phyloP scores from a whole-genome alignment of 257 asterid species.

The Nicotiana benthamiana region DNA sequence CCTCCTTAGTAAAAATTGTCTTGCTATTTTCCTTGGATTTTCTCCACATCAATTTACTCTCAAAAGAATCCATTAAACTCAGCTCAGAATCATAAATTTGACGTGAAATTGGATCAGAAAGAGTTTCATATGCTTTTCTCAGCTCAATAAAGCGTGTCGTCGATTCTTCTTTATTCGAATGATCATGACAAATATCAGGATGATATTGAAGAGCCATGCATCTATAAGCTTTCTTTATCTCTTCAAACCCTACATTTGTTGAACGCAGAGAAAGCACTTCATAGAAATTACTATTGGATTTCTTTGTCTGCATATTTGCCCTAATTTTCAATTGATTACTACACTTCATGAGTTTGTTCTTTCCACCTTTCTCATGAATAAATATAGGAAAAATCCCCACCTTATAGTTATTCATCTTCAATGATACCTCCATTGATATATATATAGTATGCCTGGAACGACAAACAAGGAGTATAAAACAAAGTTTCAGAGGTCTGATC shows the following conservation, averaged over 20 bases:
- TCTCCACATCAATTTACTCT: background rate
- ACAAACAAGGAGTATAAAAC: background rate
- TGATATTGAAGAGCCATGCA: constrained; percentile 37
- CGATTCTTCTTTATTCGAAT: constrained; percentile 25
- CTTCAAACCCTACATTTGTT: constrained; percentile 29
- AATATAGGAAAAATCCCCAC: background rate
- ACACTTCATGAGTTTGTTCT: background rate
- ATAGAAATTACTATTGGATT: constrained; percentile 21
- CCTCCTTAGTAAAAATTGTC: constrained; percentile 16
- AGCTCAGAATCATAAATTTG: constrained; percentile 26
- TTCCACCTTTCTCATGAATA: background rate
- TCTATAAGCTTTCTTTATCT: constrained; percentile 46
- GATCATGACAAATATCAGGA: constrained; percentile 31
- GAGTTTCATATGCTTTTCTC: constrained; percentile 35
- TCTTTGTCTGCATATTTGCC: background rate
- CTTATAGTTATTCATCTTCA: background rate
- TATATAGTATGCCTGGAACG: background rate
- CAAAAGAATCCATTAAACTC: constrained; percentile 7
- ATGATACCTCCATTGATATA: background rate
- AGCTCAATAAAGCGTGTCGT: constrained; percentile 33
- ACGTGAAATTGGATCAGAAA: constrained; percentile 33
- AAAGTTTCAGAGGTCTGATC: background rate
- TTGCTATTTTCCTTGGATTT: background rate
- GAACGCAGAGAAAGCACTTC: constrained; percentile 32
- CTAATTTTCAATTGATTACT: background rate